These are phyloP conservation scores for Pseudogymnoascus sp. DNA, from an alignment of 2,329 filamentous ascomycete species.

Conservation along the genomic window DNA sequence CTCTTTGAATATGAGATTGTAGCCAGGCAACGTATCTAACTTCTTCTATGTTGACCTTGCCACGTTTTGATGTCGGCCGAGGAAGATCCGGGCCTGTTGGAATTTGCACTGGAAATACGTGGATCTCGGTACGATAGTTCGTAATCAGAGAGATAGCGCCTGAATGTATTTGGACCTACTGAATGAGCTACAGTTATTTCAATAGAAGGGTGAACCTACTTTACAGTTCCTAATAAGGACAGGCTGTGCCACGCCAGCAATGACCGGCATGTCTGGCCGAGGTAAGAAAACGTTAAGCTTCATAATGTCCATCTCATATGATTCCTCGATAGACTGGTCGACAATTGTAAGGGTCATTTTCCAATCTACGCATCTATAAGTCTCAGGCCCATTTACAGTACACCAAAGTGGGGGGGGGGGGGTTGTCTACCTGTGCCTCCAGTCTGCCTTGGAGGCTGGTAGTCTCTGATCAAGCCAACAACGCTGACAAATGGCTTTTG, in stretches of 20 bases:
- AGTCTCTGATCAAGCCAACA: conserved; percentile 63
- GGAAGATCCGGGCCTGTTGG: conserved; percentile 21
- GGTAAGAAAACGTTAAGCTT: conserved; percentile 52
- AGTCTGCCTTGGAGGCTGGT: conserved; percentile 43
- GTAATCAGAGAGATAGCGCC: conserved; percentile 36
- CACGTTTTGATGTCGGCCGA: conserved; percentile 16
- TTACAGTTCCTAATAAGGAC: conserved; percentile 51
- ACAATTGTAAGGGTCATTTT: conserved; percentile 53
- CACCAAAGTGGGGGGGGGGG: too few species aligned
- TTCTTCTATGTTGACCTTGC: background rate
- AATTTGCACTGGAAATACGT: conserved; percentile 36
- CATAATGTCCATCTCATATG: conserved; percentile 32
- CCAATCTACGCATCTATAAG: conserved; percentile 36
- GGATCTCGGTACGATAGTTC: conserved; percentile 34
- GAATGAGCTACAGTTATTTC: conserved; percentile 13
- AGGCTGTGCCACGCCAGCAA: conserved; percentile 48
- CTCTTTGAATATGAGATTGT: conserved; percentile 32
- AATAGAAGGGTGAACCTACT: conserved; percentile 31
- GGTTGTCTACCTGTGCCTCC: conserved; percentile 39
- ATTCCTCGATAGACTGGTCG: conserved; percentile 46
- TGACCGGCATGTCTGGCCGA: conserved; percentile 38
- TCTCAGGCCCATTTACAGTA: background rate
- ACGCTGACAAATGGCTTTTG: conserved; percentile 41
- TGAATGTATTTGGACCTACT: conserved; percentile 34
- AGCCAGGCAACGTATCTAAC: background rate